phyloP scores from a whole-genome alignment of 176 grass and related monocot genomes.

The Lolium multiflorum region DNA sequence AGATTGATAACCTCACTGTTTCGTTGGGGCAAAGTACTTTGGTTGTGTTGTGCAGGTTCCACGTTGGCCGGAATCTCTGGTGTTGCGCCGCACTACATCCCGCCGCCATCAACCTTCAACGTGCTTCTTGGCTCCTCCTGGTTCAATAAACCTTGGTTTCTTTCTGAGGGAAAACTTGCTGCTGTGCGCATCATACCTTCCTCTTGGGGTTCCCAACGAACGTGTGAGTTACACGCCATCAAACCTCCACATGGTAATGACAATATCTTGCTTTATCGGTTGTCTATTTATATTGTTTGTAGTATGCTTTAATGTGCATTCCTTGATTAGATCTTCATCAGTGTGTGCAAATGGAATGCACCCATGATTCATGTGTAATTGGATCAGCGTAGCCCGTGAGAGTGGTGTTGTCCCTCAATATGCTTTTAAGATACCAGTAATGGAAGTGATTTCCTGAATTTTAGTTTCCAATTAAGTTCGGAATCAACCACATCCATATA shows the following conservation, averaged over 20 bases:
- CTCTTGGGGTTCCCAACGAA: too few relatives aligned
- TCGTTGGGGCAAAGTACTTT: too few relatives aligned
- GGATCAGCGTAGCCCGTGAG: not conserved
- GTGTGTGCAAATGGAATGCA: not conserved
- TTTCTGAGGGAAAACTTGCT: too few relatives aligned
- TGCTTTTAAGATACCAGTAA: not conserved
- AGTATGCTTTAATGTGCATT: constrained; percentile 17
- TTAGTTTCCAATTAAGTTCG: not conserved
- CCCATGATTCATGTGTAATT: not conserved
- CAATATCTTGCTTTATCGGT: not conserved
- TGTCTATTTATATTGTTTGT: not conserved
- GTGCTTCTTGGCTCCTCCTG: too few relatives aligned
- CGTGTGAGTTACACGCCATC: too few relatives aligned
- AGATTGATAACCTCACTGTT: too few relatives aligned
- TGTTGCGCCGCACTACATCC: too few relatives aligned
- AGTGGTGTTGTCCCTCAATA: not conserved
- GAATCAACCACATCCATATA: not conserved
- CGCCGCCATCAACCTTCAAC: too few relatives aligned
- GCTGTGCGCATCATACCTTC: too few relatives aligned
- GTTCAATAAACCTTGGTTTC: too few relatives aligned
- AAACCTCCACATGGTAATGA: constrained; percentile 73
- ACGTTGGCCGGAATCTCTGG: too few relatives aligned
- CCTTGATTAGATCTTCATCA: constrained; percentile 10
- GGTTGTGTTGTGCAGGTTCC: too few relatives aligned
- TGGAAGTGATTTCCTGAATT: not conserved